A percentile compares a stretch with the other conserved stretches of the same genome.
These are phyloP conservation scores for Amaranthus tricolor DNA, from an alignment of 179 eudicot species.

Conservation along the genomic window DNA sequence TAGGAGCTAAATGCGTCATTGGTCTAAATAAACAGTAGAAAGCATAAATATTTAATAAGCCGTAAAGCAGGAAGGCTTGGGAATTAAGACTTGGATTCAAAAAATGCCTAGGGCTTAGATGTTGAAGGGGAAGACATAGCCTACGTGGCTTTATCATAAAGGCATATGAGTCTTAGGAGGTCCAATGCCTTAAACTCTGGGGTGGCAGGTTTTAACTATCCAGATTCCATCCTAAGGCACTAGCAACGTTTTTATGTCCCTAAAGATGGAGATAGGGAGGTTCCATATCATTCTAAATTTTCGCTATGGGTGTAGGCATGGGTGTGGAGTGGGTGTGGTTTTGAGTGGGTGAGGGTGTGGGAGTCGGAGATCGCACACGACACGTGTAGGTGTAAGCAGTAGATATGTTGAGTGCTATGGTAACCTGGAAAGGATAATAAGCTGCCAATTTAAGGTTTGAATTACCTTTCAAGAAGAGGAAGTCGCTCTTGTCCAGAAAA, in stretches of 20 bases:
- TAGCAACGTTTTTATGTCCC: not conserved
- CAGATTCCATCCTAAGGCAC: not conserved
- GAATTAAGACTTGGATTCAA: not conserved
- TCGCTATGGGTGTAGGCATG: not conserved
- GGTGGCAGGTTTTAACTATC: not conserved
- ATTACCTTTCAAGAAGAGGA: slow-evolving; percentile 72
- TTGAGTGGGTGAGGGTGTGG: no score
- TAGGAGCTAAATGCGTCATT: no score
- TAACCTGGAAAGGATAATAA: not conserved
- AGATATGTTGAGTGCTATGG: not conserved
- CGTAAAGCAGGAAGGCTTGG: no score
- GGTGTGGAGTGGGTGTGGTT: not conserved
- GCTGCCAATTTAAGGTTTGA: slow-evolving; percentile 8
- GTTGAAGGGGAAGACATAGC: not conserved
- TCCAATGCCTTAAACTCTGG: not conserved
- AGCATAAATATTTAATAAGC: no score
- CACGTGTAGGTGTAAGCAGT: not conserved
- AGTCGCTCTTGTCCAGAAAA: slow-evolving; percentile 77
- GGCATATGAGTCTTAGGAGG: not conserved
- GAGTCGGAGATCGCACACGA: no score
- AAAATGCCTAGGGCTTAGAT: not conserved
- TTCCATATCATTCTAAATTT: not conserved
- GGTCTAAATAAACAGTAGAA: no score
- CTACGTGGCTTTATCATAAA: not conserved
- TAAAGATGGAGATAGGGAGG: not conserved